These are phyloP conservation scores for Fragilaria crotonensis DNA, from an alignment of 108 stramenopile species.

Conservation along the genomic window DNA sequence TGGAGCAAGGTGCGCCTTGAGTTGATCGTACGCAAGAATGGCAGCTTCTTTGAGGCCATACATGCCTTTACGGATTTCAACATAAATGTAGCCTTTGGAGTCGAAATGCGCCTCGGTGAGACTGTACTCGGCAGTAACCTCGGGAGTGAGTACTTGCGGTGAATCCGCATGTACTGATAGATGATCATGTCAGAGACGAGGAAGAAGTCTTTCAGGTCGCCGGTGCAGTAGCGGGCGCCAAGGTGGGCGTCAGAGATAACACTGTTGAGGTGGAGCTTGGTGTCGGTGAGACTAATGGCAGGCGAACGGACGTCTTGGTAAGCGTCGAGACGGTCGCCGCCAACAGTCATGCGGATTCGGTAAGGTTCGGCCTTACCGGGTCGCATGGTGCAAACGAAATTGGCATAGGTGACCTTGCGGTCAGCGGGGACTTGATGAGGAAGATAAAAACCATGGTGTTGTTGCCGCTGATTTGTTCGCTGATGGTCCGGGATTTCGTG, in stretches of 20 bases:
- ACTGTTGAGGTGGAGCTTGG: slow-evolving; percentile 41
- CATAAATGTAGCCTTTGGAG: slow-evolving; percentile 12
- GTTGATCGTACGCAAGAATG: slow-evolving; percentile 30
- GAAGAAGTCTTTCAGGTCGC: slow-evolving; percentile 38
- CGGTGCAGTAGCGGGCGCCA: slow-evolving; percentile 12
- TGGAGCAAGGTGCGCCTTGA: slow-evolving; percentile 8
- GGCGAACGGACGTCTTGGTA: slow-evolving; percentile 17
- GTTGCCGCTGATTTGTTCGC: not conserved
- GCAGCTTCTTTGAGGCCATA: slow-evolving; percentile 46
- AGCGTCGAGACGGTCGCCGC: slow-evolving; percentile 31
- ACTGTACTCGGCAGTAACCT: slow-evolving; percentile 29
- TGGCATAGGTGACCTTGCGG: slow-evolving; percentile 17
- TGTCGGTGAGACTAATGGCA: slow-evolving; percentile 26
- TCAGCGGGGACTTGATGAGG: slow-evolving; percentile 16
- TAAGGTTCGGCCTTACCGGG: slow-evolving; percentile 21
- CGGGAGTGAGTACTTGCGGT: slow-evolving; percentile 15
- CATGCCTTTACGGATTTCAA: slow-evolving; percentile 22
- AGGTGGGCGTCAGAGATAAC: slow-evolving; percentile 26
- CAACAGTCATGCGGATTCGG: slow-evolving; percentile 21
- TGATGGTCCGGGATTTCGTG: no score
- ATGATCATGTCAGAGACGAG: slow-evolving; percentile 21
- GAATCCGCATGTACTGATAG: slow-evolving; percentile 33
- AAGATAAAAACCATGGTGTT: slow-evolving; percentile 23
- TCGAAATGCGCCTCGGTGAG: not conserved
- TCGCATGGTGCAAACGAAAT: slow-evolving; percentile 13